Evolutionary conservation across 306 rosid genomes (phyloP), one percentile per base, ranked within the genome.

Genomic region (Prunus padus): DNA sequence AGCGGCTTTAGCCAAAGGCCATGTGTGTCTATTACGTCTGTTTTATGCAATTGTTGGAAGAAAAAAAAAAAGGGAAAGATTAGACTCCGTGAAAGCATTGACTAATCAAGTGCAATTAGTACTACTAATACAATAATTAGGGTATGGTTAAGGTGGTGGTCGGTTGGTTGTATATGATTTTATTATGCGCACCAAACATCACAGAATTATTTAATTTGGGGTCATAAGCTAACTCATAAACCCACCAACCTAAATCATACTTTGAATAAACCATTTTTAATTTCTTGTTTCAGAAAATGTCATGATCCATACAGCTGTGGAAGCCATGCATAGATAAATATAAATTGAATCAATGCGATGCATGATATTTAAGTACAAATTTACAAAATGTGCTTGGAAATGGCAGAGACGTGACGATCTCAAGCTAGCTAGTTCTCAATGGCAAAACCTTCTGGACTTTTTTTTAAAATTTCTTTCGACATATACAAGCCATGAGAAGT

Each of bases 1-100:
- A 54, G 62, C 46, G 28, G 11, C 45, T 71, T 31, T 52, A 11
- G 40, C 37, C 71, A 74, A 63, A 31, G 50, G 22, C 40, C 23
- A 64, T 5, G 50, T 64, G 71, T 62, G 63, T 75, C 52, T 51
- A 49, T 50, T 63, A 74, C 33, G 49, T 28, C 16, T n/a, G 37
- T 31, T 23, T 68, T 60, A 22, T 60, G 37, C 5, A 60, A 37
- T 37, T 37, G 9, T 37, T 37, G 42, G 42, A 37, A 5, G 0
- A 5, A 33, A 37, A 37, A 7, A 37, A 47, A 3, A 46, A 11
- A 11, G 11, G 52, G 5, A 14, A 14, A 37, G 42, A 37, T 37
- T 37, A 37, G 42, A 37, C 42, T 37, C 9, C 0, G 42, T 6
- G 42, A 37, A 37, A 37, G 9, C 42, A 47, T 47, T 47, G 14